A percentile compares a stretch with the other conserved stretches of the same genome.
Evolutionary conservation across 768 basidiomycete species (phyloP).

Genomic region (Panaeolus cyanescens): DNA sequence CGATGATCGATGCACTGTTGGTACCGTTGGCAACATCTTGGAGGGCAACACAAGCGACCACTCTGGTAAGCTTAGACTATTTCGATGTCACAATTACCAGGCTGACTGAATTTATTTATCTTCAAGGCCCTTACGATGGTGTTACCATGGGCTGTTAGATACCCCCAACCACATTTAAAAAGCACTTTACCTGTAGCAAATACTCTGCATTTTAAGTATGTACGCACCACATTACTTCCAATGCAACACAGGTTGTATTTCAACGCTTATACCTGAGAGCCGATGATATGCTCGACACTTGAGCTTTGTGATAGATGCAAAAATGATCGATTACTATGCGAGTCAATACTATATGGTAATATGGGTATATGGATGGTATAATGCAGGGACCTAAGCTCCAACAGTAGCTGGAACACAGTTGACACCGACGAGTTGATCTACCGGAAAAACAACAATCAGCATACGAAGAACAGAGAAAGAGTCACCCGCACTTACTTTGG

Average conservation of each 20-base stretch:
- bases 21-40: constrained; percentile 54
- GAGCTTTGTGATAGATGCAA: too few species aligned
- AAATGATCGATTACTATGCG: too few species aligned
- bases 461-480: not conserved
- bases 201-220: not conserved
- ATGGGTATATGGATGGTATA: too few species aligned
- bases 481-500: constrained; percentile 8
- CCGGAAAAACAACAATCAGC: not conserved
- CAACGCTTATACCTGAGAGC: too few species aligned
- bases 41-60: constrained; percentile 46
- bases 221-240: too few species aligned
- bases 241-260: too few species aligned
- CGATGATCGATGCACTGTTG: constrained; percentile 49
- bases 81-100: too few species aligned
- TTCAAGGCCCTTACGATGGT: constrained; percentile 31
- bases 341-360: too few species aligned
- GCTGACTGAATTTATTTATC: too few species aligned
- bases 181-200: not conserved
- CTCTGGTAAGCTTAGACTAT: constrained; percentile 31
- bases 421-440: not conserved
- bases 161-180: not conserved
- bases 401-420: not conserved
- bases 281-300: too few species aligned
- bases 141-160: constrained; percentile 25
- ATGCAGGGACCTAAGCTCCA: not conserved